A percentile compares a stretch with the other conserved stretches of the same genome.
These are phyloP conservation scores for Pholiota microspora DNA, from an alignment of 768 basidiomycete genomes.

Conservation along the genomic window DNA sequence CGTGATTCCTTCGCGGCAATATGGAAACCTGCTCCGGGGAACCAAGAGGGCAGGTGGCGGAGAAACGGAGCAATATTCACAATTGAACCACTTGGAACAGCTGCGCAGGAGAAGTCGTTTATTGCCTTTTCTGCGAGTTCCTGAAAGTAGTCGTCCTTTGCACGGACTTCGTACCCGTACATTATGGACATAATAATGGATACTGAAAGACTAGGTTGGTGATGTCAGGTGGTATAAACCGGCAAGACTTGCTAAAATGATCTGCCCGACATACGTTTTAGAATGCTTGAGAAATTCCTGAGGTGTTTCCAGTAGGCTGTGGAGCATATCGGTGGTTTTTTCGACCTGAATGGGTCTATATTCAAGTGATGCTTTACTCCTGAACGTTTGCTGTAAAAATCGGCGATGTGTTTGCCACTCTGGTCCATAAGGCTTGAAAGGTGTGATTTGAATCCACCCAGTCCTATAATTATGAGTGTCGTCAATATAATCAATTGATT, in stretches of 20 bases:
- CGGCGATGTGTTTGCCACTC: constrained; percentile 28
- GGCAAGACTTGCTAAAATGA: no score
- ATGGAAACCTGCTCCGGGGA: constrained; percentile 13
- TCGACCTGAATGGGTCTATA: constrained; percentile 22
- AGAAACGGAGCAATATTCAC: constrained; percentile 14
- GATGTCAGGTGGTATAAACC: no score
- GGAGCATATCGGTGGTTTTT: constrained; percentile 18
- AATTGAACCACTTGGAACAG: constrained; percentile 10
- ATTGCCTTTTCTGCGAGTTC: constrained; percentile 9
- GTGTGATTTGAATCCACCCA: constrained; percentile 29
- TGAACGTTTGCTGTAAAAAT: constrained; percentile 26
- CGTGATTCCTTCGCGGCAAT: not conserved
- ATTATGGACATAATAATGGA: constrained; percentile 12
- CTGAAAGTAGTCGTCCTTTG: not conserved
- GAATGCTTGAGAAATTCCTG: constrained; percentile 11
- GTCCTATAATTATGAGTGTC: no score
- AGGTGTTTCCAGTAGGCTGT: constrained; percentile 5
- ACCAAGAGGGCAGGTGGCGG: constrained; percentile 14
- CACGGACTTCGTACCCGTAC: constrained; percentile 12
- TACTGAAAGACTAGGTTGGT: constrained; percentile 4
- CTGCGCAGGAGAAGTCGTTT: not conserved
- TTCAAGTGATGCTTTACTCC: constrained; percentile 12
- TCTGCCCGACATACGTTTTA: constrained; percentile 6
- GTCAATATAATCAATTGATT: no score
- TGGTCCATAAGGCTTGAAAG: constrained; percentile 25